Percentiles rank a stretch among this genome's conserved stretches.
Conservation (phyloP, 148 eudicot species). For the Camellia sinensis region DNA sequence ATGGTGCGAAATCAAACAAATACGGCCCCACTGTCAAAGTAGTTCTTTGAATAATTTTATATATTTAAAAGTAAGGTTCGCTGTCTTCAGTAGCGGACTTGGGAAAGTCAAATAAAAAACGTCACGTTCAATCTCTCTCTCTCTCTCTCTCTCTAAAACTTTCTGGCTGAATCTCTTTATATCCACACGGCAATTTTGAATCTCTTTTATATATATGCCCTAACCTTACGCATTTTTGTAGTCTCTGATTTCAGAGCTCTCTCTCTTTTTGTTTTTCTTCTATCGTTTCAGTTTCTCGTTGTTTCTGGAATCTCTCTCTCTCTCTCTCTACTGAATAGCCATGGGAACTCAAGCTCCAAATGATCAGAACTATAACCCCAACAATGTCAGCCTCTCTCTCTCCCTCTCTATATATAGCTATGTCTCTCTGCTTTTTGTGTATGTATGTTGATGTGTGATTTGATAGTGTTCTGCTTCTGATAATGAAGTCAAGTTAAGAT, state of each 20-base stretch:
- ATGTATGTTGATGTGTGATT: background rate
- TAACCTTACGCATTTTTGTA: background rate
- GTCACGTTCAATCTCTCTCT: background rate
- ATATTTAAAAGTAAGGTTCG: background rate
- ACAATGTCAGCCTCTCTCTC: conserved; percentile 10
- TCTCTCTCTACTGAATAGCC: background rate
- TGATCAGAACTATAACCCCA: background rate
- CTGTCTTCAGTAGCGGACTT: background rate
- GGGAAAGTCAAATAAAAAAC: background rate
- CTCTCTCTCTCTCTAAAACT: background rate
- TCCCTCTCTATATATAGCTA: conserved; percentile 1
- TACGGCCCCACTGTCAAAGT: too few relatives aligned
- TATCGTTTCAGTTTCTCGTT: background rate
- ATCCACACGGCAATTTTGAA: background rate
- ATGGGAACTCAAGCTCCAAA: conserved; percentile 13
- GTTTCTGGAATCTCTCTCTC: background rate
- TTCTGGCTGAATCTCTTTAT: background rate
- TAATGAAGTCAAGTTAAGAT: too few relatives aligned
- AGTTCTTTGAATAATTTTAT: too few relatives aligned
- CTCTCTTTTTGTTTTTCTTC: background rate
- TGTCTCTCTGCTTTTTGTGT: background rate
- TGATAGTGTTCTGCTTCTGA: background rate
- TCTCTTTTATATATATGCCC: background rate
- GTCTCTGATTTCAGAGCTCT: background rate
- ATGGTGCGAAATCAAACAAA: too few relatives aligned